These are phyloP conservation scores for Craspedostauros australis DNA, from an alignment of 108 stramenopile genomes.

Conservation along the genomic window DNA sequence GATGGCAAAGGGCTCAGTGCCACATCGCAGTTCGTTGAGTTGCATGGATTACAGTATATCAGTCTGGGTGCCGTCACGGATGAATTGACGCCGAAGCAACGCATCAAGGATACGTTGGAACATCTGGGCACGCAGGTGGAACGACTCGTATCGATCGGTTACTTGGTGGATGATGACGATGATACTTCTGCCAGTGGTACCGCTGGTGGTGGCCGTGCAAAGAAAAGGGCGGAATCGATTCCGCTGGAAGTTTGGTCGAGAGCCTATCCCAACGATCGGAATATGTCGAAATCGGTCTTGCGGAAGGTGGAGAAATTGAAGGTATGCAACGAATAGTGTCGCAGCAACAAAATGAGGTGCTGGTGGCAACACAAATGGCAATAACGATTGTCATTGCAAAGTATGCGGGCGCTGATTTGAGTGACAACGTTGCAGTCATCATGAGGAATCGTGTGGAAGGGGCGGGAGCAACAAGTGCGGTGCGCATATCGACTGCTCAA, in stretches of 20 bases:
- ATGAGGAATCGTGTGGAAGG: no score
- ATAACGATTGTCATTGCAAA: no score
- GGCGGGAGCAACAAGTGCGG: no score
- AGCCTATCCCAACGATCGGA: slow-evolving; percentile 19
- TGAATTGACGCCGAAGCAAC: slow-evolving; percentile 29
- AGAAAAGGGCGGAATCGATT: slow-evolving; percentile 13
- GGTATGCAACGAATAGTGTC: no score
- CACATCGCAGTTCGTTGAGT: slow-evolving; percentile 23
- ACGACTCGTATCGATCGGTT: slow-evolving; percentile 27
- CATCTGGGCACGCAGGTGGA: slow-evolving; percentile 17
- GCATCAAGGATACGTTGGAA: slow-evolving; percentile 33
- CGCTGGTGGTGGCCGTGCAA: background rate
- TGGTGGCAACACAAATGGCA: no score
- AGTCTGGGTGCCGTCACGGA: slow-evolving; percentile 25
- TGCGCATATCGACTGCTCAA: no score
- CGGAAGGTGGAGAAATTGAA: slow-evolving; percentile 7
- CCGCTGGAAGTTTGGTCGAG: slow-evolving; percentile 23
- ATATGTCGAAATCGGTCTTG: slow-evolving; percentile 2
- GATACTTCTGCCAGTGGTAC: no score
- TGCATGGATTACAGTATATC: slow-evolving; percentile 35
- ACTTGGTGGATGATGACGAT: slow-evolving; percentile 16
- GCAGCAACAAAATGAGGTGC: no score
- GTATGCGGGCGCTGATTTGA: no score
- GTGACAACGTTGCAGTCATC: no score
- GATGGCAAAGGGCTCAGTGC: background rate